Conservation (phyloP, 2,329 filamentous ascomycete genomes). For the Colletotrichum endophyticum region DNA sequence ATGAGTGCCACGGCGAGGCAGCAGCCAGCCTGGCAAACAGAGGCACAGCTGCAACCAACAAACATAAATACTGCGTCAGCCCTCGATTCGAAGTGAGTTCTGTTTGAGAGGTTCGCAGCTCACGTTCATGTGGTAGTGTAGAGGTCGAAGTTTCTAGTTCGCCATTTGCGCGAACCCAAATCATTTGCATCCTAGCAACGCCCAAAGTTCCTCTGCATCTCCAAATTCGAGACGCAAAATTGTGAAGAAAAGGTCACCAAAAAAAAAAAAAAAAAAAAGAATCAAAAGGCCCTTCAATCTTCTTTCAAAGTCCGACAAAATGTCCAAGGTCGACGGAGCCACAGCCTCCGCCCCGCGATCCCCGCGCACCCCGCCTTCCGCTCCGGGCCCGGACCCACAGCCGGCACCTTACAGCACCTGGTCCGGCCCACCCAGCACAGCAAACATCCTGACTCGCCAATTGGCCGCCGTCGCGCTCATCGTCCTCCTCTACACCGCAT, state of each 20-base stretch:
- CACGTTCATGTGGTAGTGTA: not conserved
- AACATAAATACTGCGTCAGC: not conserved
- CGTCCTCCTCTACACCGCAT: constrained; percentile 24
- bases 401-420: not conserved
- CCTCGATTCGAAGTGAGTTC: not conserved
- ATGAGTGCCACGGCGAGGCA: not conserved
- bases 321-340: not conserved
- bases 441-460: constrained; percentile 6
- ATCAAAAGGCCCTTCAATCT: fast-evolving
- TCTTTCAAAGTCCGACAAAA: not conserved
- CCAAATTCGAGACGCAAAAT: fast-evolving
- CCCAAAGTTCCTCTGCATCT: fast-evolving
- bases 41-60: not conserved
- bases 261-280: not conserved
- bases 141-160: not conserved
- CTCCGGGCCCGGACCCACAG: not conserved
- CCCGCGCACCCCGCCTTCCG: not conserved
- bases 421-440: not conserved
- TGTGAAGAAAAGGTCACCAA: fast-evolving
- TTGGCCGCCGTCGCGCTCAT: constrained; percentile 21
- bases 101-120: not conserved
- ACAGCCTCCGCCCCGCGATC: not conserved
- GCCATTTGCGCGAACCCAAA: not conserved
- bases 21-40: not conserved
- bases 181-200: not conserved